phyloP scores from a whole-genome alignment of 768 basidiomycete genomes.

The Leucosporidium scottii region DNA sequence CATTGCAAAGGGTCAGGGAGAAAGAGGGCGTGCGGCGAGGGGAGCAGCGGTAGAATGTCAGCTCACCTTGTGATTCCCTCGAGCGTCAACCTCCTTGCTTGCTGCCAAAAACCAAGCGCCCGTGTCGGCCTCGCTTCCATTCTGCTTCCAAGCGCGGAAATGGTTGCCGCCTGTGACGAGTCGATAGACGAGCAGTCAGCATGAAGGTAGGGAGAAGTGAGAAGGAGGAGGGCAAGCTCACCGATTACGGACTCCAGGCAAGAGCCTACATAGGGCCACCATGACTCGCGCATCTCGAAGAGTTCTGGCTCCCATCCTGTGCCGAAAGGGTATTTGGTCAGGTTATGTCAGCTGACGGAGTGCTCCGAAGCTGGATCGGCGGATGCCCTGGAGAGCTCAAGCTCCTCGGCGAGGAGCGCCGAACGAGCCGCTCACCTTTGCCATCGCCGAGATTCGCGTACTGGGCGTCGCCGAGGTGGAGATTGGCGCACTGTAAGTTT shows the following conservation, averaged over 20 bases:
- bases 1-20: too few relatives aligned
- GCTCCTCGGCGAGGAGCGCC: too few relatives aligned
- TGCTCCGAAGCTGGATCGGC: too few relatives aligned
- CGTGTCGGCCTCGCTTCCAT: conserved; percentile 62
- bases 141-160: conserved; percentile 83
- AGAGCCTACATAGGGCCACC: conserved; percentile 66
- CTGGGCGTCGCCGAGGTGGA: conserved; percentile 69
- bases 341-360: too few relatives aligned
- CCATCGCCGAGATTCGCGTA: conserved; percentile 79
- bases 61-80: conserved; percentile 47
- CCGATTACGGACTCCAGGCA: conserved; percentile 81
- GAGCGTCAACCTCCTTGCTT: conserved; percentile 55
- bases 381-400: too few relatives aligned
- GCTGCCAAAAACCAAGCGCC: conserved; percentile 59
- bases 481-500: conserved; percentile 58
- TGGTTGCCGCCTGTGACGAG: conserved; percentile 62
- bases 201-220: too few relatives aligned
- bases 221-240: conserved; percentile 23
- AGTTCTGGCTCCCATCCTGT: conserved; percentile 55
- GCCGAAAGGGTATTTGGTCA: not conserved
- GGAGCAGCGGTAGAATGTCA: too few relatives aligned
- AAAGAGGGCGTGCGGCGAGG: too few relatives aligned
- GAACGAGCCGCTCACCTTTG: conserved; percentile 39
- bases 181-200: conserved; percentile 28
- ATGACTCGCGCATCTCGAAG: conserved; percentile 68